A percentile compares a stretch with the other conserved stretches of the same genome.
Evolutionary conservation across 345 rosid genomes (phyloP).

Genomic region (Microcos paniculata): DNA sequence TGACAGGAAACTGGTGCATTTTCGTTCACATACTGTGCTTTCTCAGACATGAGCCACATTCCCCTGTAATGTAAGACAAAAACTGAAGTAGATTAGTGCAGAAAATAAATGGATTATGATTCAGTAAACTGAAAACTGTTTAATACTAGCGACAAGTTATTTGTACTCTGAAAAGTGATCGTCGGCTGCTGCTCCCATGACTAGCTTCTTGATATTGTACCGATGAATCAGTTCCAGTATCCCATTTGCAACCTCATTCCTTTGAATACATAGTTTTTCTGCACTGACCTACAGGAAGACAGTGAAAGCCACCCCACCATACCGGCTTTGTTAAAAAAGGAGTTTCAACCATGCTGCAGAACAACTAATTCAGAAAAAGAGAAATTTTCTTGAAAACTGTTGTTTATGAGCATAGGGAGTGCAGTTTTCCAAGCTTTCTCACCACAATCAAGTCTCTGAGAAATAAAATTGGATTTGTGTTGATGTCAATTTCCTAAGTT

Average conservation of each 20-base stretch:
- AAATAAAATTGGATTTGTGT: neutral
- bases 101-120: neutral
- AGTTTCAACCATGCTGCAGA: neutral
- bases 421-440: neutral
- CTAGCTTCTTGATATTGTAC: constrained; percentile 54
- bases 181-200: constrained; percentile 59
- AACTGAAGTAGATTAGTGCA: neutral
- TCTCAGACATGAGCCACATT: constrained; percentile 45
- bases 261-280: constrained; percentile 41
- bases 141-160: neutral
- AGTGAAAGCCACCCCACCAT: neutral
- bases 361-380: too few species aligned
- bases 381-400: too few species aligned
- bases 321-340: neutral
- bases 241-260: constrained; percentile 56
- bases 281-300: constrained; percentile 44
- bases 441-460: neutral
- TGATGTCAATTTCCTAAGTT: neutral
- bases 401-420: neutral
- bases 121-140: neutral
- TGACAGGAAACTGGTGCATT: constrained; percentile 38
- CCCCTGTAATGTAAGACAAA: constrained; percentile 31
- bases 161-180: constrained; percentile 31
- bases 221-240: constrained; percentile 60
- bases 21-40: constrained; percentile 39